Conservation (phyloP, 2,329 filamentous ascomycete genomes). For the Fusarium sp. region DNA sequence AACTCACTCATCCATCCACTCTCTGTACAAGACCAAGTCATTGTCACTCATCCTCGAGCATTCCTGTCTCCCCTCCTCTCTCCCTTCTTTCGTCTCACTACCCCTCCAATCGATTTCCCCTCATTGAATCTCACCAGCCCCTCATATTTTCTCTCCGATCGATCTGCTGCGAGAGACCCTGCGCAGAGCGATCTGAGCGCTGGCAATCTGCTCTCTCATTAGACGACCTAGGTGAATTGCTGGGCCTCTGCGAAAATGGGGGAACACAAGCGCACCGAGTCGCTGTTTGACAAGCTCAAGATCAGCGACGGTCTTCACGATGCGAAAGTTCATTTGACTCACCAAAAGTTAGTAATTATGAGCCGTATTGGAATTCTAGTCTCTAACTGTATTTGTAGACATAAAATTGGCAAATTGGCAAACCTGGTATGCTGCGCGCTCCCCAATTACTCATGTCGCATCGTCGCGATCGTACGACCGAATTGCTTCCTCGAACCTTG, state of each 20-base stretch:
- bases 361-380: not conserved
- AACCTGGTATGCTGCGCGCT: constrained; percentile 63
- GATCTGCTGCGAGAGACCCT: constrained; percentile 9
- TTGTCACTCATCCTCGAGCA: constrained; percentile 13
- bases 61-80: not conserved
- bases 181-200: constrained; percentile 1
- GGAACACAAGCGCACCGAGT: constrained; percentile 34
- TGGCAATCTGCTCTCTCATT: constrained; percentile 2
- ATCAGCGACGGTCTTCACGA: constrained; percentile 65
- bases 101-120: constrained; percentile 27
- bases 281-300: constrained; percentile 60
- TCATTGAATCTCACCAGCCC: constrained; percentile 16
- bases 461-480: not conserved
- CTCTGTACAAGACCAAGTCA: constrained; percentile 5
- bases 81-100: not conserved
- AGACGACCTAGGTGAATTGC: constrained; percentile 5
- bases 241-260: constrained; percentile 46
- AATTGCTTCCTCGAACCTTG: not conserved
- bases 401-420: constrained; percentile 71
- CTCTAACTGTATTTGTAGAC: constrained; percentile 41
- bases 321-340: constrained; percentile 65
- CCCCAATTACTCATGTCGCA: not conserved
- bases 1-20: not conserved
- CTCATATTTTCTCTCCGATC: constrained; percentile 14
- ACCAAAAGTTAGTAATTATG: constrained; percentile 64